phyloP scores from a whole-genome alignment of 495 filamentous ascomycete species.

The Penicillium tannophilum region DNA sequence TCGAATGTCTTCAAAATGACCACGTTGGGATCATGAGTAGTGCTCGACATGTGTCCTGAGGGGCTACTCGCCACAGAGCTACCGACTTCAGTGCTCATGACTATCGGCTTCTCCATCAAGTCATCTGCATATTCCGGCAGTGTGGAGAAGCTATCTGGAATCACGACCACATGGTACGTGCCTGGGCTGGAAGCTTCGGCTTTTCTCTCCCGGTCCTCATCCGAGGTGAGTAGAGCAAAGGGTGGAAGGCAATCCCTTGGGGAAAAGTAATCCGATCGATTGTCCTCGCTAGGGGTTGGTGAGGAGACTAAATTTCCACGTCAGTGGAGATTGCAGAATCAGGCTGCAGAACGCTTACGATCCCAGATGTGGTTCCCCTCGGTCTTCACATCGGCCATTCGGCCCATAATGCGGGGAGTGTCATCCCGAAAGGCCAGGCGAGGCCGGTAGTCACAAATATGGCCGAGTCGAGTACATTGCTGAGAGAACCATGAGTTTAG shows the following conservation, averaged over 20 bases:
- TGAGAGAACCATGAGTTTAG: conserved; percentile 23
- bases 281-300: conserved; percentile 22
- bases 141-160: conserved; percentile 56
- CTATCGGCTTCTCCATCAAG: conserved; percentile 21
- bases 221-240: conserved; percentile 57
- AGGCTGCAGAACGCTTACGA: conserved; percentile 38
- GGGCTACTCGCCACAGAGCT: conserved; percentile 28
- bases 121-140: conserved; percentile 55
- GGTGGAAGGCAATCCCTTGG: conserved; percentile 50
- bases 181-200: conserved; percentile 54
- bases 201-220: conserved; percentile 62
- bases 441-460: conserved; percentile 60
- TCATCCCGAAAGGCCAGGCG: conserved; percentile 59
- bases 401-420: conserved; percentile 55
- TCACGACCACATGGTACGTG: conserved; percentile 58
- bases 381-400: conserved; percentile 55
- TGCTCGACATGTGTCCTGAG: conserved; percentile 16
- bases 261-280: conserved; percentile 30
- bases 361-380: conserved; percentile 56
- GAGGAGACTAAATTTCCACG: conserved; percentile 25
- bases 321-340: not conserved
- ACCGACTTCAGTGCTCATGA: conserved; percentile 15
- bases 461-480: conserved; percentile 59
- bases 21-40: conserved; percentile 42
- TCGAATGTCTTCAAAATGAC: conserved; percentile 54